phyloP scores from a whole-genome alignment of 306 rosid genomes.

The Quillaja saponaria region DNA sequence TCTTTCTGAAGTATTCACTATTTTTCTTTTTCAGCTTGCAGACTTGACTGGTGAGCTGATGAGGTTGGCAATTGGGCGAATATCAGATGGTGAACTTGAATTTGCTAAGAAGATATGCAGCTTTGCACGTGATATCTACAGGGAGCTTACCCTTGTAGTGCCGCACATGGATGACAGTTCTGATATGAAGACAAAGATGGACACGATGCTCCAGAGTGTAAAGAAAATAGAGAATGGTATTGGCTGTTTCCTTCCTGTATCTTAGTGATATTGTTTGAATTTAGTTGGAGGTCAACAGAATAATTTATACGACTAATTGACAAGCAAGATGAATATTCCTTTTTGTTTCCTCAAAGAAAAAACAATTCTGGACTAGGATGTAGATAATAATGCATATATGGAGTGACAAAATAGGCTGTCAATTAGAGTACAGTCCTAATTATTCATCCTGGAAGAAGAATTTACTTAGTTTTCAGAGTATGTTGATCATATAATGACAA shows the following conservation, averaged over 20 bases:
- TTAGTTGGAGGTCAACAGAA: background rate
- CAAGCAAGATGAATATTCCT: background rate
- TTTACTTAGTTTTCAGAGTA: too few species aligned
- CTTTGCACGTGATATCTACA: constrained; percentile 84
- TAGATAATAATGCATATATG: background rate
- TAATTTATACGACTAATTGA: constrained; percentile 2
- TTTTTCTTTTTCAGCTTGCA: constrained; percentile 68
- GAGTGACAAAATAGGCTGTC: background rate
- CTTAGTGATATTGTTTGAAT: constrained; percentile 15
- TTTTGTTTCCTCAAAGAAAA: too few species aligned
- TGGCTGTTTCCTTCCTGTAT: background rate
- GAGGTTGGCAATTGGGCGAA: constrained; percentile 94
- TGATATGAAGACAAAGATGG: constrained; percentile 91
- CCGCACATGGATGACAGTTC: constrained; percentile 80
- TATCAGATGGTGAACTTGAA: constrained; percentile 88
- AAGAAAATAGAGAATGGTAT: constrained; percentile 96
- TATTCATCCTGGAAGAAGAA: background rate
- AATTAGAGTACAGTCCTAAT: background rate
- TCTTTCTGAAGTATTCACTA: too few species aligned
- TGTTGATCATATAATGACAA: too few species aligned
- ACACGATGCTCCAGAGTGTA: constrained; percentile 85
- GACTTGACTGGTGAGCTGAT: constrained; percentile 97
- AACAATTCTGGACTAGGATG: background rate
- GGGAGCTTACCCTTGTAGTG: constrained; percentile 80
- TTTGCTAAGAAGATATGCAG: constrained; percentile 81